phyloP scores from a whole-genome alignment of 495 filamentous ascomycete genomes.

The Aspergillus ostianus region DNA sequence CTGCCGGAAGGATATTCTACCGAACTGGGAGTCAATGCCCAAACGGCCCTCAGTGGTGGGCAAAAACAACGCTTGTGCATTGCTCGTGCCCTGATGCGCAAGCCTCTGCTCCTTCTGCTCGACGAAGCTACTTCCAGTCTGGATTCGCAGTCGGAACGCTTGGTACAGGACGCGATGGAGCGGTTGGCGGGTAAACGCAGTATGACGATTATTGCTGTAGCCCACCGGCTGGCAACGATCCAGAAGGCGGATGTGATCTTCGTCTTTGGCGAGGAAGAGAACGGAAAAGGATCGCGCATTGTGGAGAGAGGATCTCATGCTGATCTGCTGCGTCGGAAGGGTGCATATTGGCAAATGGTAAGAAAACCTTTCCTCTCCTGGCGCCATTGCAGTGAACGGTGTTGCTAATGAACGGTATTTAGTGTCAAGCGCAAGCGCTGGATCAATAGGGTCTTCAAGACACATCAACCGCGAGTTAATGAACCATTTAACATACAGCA shows the following conservation, averaged over 20 bases:
- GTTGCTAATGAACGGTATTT: slow-evolving; percentile 26
- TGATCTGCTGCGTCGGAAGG: slow-evolving; percentile 26
- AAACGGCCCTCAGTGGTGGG: slow-evolving; percentile 62
- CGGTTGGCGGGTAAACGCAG: slow-evolving; percentile 46
- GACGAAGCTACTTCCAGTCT: slow-evolving; percentile 72
- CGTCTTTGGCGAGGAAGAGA: slow-evolving; percentile 51
- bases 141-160: slow-evolving; percentile 64
- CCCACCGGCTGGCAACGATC: slow-evolving; percentile 68
- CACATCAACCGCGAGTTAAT: not conserved
- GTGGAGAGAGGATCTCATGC: slow-evolving; percentile 26
- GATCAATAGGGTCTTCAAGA: not conserved
- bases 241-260: slow-evolving; percentile 69
- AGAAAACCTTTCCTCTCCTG: slow-evolving; percentile 1
- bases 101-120: slow-evolving; percentile 62
- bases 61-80: slow-evolving; percentile 71
- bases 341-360: slow-evolving; percentile 39
- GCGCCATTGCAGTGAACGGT: too few species aligned
- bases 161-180: slow-evolving; percentile 65
- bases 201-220: slow-evolving; percentile 66
- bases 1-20: slow-evolving; percentile 61
- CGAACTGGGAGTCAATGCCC: slow-evolving; percentile 32
- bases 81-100: slow-evolving; percentile 64
- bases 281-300: slow-evolving; percentile 22
- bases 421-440: slow-evolving; percentile 7
- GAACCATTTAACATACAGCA: not conserved